phyloP scores from a whole-genome alignment of 257 asterid genomes.

The Primulina huaijiensis region DNA sequence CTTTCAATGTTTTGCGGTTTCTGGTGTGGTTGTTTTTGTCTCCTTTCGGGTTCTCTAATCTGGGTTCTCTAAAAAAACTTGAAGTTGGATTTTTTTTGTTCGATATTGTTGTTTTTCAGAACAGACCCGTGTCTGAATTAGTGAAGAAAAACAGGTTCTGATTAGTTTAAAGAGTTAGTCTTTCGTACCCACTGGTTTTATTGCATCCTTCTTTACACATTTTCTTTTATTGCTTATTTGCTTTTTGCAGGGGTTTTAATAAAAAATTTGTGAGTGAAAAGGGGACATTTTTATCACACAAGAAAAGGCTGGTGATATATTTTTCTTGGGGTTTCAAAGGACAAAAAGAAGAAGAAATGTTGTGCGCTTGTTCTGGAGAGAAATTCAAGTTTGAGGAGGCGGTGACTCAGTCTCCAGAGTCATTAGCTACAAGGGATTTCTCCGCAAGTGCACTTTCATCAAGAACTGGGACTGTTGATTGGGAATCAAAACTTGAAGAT shows the following conservation, averaged over 20 bases:
- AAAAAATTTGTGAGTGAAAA: slow-evolving; percentile 10
- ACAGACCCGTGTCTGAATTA: not conserved
- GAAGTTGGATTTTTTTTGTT: slow-evolving; percentile 2
- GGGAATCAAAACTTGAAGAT: slow-evolving; percentile 83
- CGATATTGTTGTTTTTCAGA: not conserved
- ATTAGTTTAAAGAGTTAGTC: too few relatives aligned
- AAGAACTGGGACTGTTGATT: slow-evolving; percentile 61
- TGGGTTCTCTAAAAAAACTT: not conserved
- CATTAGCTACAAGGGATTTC: slow-evolving; percentile 91
- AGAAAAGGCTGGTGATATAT: slow-evolving; percentile 14
- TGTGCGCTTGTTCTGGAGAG: slow-evolving; percentile 97
- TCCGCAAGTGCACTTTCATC: slow-evolving; percentile 88
- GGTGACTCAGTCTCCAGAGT: slow-evolving; percentile 78
- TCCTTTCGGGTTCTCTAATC: not conserved
- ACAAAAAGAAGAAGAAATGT: slow-evolving; percentile 38
- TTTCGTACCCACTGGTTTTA: not conserved
- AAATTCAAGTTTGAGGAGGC: slow-evolving; percentile 76
- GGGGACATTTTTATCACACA: slow-evolving; percentile 22
- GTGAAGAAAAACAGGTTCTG: too few relatives aligned
- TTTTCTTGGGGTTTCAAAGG: not conserved
- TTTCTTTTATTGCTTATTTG: not conserved
- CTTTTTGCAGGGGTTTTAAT: slow-evolving; percentile 16
- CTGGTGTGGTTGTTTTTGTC: not conserved
- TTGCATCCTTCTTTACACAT: too few relatives aligned
- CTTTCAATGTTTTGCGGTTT: slow-evolving; percentile 1